Conservation (phyloP, 192 early-diverging fungal species). For the Coemansia sp. region DNA sequence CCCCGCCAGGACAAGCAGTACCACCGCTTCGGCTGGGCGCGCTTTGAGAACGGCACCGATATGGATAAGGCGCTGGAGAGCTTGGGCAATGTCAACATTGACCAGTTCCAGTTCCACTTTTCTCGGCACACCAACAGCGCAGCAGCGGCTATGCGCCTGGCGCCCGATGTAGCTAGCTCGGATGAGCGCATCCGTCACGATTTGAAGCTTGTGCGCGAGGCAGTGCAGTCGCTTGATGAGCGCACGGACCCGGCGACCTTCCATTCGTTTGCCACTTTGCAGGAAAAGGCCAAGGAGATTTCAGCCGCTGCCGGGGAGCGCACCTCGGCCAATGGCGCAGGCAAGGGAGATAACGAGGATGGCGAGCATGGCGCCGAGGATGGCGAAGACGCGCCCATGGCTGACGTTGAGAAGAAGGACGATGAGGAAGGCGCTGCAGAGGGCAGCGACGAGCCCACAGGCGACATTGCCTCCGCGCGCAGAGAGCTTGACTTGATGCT, state of each 20-base stretch:
- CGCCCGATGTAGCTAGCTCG: conserved; percentile 72
- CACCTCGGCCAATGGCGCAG: conserved; percentile 28
- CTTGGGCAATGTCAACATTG: conserved; percentile 62
- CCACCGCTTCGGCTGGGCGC: conserved; percentile 91
- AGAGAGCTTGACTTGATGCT: conserved; percentile 77
- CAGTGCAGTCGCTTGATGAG: conserved; percentile 45
- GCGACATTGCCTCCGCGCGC: conserved; percentile 24
- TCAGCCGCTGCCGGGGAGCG: conserved; percentile 35
- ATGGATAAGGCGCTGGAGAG: conserved; percentile 67
- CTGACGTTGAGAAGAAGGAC: conserved; percentile 16
- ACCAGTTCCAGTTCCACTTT: conserved; percentile 59
- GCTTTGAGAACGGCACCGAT: conserved; percentile 84
- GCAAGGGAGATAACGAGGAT: conserved; percentile 13
- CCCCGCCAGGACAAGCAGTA: conserved; percentile 82
- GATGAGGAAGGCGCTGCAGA: conserved; percentile 15
- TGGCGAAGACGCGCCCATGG: conserved; percentile 28
- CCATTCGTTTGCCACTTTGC: conserved; percentile 35
- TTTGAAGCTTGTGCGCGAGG: conserved; percentile 62
- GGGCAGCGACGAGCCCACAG: conserved; percentile 12
- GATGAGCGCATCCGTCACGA: conserved; percentile 76
- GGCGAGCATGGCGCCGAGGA: conserved; percentile 13
- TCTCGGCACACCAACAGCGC: conserved; percentile 44
- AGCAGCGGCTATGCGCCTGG: conserved; percentile 52
- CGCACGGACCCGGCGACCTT: conserved; percentile 38
- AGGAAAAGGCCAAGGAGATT: conserved; percentile 39